Evolutionary conservation across 306 rosid genomes (phyloP), one percentile per base, ranked within the genome.

Genomic region (Pyrus bretschneideri): DNA sequence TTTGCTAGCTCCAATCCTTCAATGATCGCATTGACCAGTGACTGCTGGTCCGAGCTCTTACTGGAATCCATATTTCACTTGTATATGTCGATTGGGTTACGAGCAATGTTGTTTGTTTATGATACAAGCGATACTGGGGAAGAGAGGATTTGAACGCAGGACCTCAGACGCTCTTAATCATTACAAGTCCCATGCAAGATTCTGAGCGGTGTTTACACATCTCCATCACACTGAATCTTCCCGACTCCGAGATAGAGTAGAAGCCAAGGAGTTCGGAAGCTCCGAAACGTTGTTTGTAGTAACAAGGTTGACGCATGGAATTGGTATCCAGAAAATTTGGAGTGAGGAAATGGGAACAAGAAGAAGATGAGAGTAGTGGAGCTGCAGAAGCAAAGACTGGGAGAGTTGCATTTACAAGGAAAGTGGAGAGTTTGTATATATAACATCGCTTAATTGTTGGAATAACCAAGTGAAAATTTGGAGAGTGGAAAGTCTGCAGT

Each of bases 1-100:
- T 81, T 89, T 10, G 92, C 91, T 10, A 88, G 73, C 71, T 93
- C 92, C 93, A 89, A 72, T 23, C 97, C 98, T 75, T 89, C 83
- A 81, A 84, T 64, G 18, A 93, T 87, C 87, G 89, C 96, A 33
- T 76, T 83, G 5, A 79, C 44, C 5, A 93, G 85, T 73, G 86
- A 77, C 18, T 76, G 82, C 79, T 85, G 92, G 78, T 91, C 92
- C 88, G 82, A 83, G 49, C 81, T 75, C 81, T 61, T 63, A 19
- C 82, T 79, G 19, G 67, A 81, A 65, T 84, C 90, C 96, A 93
- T 93, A 80, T 81, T 59, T 11, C 65, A 51, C 58, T 59, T 21
- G 30, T 67, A 64, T 73, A 33, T 58, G 64, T 69, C 66, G 19
- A 25, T n/a, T 70, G 52, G 51, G 33, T 58, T 70, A 6, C 23